A percentile compares a stretch with the other conserved stretches of the same genome.
Conservation (phyloP, 1,284 basidiomycete species). For the Athelia psychrophila region DNA sequence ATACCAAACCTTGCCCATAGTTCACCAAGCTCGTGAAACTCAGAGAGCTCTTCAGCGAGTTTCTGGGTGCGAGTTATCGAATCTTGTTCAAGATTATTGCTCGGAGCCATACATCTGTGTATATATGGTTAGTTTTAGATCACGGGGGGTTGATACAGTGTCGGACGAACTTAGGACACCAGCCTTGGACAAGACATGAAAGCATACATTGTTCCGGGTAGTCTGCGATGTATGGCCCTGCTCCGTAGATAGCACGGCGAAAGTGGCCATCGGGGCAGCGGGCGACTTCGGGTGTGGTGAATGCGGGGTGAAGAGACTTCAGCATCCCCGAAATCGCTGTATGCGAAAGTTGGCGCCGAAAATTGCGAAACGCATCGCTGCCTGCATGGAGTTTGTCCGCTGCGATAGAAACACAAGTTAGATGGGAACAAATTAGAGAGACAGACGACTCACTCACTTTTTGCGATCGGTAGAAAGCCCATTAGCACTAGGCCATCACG, state of each 20-base stretch:
- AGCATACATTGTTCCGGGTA: conserved; percentile 33
- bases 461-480: conserved; percentile 30
- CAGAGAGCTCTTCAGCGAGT: too few relatives aligned
- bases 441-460: conserved; percentile 18
- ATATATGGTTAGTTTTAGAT: neutral
- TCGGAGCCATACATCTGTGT: neutral
- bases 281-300: conserved; percentile 21
- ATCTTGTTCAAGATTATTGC: neutral
- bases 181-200: conserved; percentile 24
- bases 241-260: conserved; percentile 21
- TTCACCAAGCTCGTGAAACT: too few relatives aligned
- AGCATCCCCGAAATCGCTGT: conserved; percentile 20
- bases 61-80: too few relatives aligned
- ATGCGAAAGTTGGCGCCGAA: conserved; percentile 26
- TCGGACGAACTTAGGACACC: conserved; percentile 30
- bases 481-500: conserved; percentile 19
- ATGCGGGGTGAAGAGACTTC: conserved; percentile 15
- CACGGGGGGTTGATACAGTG: neutral
- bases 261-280: conserved; percentile 29
- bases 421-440: conserved; percentile 1
- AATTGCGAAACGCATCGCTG: conserved; percentile 19
- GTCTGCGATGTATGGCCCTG: conserved; percentile 34
- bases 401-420: conserved; percentile 2
- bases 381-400: conserved; percentile 8
- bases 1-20: too few relatives aligned